Conservation (phyloP, 106 monocot genomes). For the Alisma plantagoaquatica region DNA sequence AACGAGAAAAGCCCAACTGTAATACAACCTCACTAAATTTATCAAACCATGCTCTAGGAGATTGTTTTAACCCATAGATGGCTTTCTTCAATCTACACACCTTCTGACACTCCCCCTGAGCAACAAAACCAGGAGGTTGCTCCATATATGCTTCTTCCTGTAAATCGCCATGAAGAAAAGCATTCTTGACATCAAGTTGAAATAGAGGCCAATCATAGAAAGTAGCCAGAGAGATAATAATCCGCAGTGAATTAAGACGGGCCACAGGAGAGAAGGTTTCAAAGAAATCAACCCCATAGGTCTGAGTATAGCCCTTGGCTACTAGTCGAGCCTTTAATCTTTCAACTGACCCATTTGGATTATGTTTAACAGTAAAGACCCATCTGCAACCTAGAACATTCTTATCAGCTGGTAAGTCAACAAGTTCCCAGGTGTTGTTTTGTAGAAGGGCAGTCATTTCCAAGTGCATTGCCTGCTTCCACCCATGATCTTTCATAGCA, state of each 20-base stretch:
- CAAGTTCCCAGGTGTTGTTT: neutral
- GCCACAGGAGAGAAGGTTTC: neutral
- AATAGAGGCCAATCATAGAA: neutral
- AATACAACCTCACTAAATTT: too few relatives aligned
- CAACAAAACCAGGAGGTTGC: too few relatives aligned
- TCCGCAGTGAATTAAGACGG: neutral
- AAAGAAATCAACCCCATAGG: neutral
- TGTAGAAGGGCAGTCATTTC: neutral
- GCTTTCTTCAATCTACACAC: neutral
- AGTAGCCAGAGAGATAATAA: neutral
- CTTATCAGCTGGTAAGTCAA: neutral
- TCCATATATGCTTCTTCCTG: too few relatives aligned
- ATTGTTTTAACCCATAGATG: too few relatives aligned
- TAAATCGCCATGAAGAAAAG: neutral
- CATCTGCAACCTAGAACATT: neutral
- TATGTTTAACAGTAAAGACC: neutral
- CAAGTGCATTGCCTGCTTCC: neutral
- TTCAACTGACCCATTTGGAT: neutral
- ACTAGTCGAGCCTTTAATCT: neutral
- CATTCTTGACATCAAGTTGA: neutral
- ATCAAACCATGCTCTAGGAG: too few relatives aligned
- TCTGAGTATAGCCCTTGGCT: neutral
- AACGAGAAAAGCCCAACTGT: too few relatives aligned
- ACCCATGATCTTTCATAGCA: neutral
- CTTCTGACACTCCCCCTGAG: too few relatives aligned